A percentile compares a stretch with the other conserved stretches of the same genome.
Evolutionary conservation across 1,284 basidiomycete species (phyloP).

Genomic region (Entoloma clypeatum): DNA sequence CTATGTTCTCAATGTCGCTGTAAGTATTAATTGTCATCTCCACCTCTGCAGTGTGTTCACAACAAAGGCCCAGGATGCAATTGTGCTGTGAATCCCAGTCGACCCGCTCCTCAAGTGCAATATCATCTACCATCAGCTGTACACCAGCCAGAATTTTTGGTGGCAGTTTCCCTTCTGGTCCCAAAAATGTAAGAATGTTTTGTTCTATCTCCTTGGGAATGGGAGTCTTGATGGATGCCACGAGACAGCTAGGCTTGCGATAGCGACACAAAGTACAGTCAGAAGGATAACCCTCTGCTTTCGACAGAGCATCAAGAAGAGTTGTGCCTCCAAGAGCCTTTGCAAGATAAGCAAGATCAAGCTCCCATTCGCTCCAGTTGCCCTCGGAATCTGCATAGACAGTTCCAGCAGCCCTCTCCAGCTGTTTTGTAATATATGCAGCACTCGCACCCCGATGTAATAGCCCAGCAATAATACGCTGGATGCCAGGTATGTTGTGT

Average conservation of each 20-base stretch:
- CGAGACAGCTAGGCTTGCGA: slow-evolving; percentile 9
- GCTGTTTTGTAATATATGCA: no score
- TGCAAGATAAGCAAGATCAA: slow-evolving; percentile 19
- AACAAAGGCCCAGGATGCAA: slow-evolving; percentile 22
- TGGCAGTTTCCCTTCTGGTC: slow-evolving; percentile 13
- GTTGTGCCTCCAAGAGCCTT: slow-evolving; percentile 19
- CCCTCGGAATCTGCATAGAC: no score
- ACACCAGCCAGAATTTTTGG: slow-evolving; percentile 13
- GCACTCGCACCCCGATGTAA: no score
- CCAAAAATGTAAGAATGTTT: slow-evolving; percentile 21
- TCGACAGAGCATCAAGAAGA: slow-evolving; percentile 14
- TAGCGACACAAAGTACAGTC: slow-evolving; percentile 8
- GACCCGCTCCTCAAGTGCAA: slow-evolving; percentile 21
- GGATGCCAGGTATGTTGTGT: no score
- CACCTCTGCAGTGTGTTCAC: slow-evolving; percentile 18
- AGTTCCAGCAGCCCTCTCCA: no score
- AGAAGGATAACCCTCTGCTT: slow-evolving; percentile 15
- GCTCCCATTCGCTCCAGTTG: slow-evolving; percentile 14
- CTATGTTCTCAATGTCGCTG: slow-evolving; percentile 15
- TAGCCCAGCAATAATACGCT: no score
- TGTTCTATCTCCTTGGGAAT: slow-evolving; percentile 14
- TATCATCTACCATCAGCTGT: slow-evolving; percentile 25
- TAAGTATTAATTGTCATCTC: slow-evolving; percentile 14
- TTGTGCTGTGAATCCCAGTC: slow-evolving; percentile 17
- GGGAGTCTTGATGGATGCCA: slow-evolving; percentile 20